These are phyloP conservation scores for Drosera capensis DNA, from an alignment of 148 eudicot species.

Conservation along the genomic window DNA sequence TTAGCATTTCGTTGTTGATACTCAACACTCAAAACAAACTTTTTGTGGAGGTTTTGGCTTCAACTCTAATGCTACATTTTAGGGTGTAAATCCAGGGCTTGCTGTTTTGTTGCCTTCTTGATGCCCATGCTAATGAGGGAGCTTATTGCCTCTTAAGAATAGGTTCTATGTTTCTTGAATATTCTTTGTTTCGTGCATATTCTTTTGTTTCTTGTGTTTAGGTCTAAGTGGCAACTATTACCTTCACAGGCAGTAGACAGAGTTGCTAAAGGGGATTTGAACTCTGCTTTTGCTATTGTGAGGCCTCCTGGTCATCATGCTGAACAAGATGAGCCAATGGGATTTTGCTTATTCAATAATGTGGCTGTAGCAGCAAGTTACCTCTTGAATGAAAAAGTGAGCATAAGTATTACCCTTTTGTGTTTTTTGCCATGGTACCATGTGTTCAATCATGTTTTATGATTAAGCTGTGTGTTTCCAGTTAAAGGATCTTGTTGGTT, in stretches of 20 bases:
- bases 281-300: conserved; percentile 92
- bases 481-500: conserved; percentile 2
- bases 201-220: not conserved
- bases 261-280: conserved; percentile 82
- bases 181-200: not conserved
- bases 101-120: too few species aligned
- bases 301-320: conserved; percentile 99
- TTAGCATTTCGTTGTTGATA: too few species aligned
- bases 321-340: conserved; percentile 79
- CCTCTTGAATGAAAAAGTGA: conserved; percentile 66
- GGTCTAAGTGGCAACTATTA: conserved; percentile 4
- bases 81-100: too few species aligned
- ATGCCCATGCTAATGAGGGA: too few species aligned
- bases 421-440: too few species aligned
- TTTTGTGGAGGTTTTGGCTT: too few species aligned
- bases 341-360: conserved; percentile 86
- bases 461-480: too few species aligned
- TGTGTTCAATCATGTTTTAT: conserved; percentile 3
- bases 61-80: too few species aligned
- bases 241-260: conserved; percentile 55
- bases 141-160: too few species aligned
- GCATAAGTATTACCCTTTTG: conserved; percentile 9
- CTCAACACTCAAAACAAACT: too few species aligned
- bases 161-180: too few species aligned
- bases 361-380: conserved; percentile 83